Conservation (phyloP, 441 rosid genomes). For the Brassica balearica region DNA sequence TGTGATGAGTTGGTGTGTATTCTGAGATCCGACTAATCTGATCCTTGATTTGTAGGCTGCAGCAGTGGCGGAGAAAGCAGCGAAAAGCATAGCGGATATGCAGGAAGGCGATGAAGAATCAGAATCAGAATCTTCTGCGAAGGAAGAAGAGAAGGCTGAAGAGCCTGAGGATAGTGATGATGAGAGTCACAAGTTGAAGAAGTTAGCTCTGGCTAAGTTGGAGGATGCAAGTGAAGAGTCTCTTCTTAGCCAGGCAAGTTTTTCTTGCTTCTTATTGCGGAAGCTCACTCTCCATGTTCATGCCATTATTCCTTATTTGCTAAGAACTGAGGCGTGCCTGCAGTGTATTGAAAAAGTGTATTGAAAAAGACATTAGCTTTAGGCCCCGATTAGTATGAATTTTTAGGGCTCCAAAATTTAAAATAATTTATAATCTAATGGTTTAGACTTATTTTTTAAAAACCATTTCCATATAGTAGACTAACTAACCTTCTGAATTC, state of each 20-base stretch:
- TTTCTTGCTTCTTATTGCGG: constrained; percentile 14
- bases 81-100: constrained; percentile 73
- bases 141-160: constrained; percentile 61
- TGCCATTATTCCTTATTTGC: constrained; percentile 23
- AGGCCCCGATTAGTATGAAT: no score
- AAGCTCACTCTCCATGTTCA: constrained; percentile 2
- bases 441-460: no score
- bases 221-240: constrained; percentile 89
- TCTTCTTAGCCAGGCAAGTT: constrained; percentile 87
- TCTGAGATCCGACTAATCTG: constrained; percentile 24
- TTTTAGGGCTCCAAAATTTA: no score
- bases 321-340: no score
- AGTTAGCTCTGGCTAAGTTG: constrained; percentile 75
- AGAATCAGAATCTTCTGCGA: constrained; percentile 63
- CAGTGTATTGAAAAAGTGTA: no score
- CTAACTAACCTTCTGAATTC: no score
- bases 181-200: constrained; percentile 61
- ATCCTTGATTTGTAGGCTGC: constrained; percentile 61
- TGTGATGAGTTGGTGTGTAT: neutral
- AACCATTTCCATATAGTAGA: no score
- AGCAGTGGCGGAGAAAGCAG: constrained; percentile 85
- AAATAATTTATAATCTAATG: no score
- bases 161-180: constrained; percentile 65
- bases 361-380: no score
- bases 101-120: constrained; percentile 58